phyloP scores from a whole-genome alignment of 1,284 basidiomycete species.

The Exobasidium rhododendri region DNA sequence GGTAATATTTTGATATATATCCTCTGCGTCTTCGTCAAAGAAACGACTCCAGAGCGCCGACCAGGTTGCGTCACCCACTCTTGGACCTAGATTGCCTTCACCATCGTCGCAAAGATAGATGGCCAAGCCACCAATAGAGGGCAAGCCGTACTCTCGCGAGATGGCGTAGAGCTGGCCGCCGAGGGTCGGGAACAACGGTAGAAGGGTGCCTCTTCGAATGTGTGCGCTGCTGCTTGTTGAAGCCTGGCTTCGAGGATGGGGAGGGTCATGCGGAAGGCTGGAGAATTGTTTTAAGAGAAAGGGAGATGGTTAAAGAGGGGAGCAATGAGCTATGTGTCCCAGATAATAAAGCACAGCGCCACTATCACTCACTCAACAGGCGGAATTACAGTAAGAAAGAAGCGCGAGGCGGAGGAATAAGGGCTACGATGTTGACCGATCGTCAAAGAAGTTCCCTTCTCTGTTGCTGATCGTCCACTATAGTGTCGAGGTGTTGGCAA shows the following conservation, averaged over 20 bases:
- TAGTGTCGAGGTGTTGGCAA: background rate
- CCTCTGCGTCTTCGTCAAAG: constrained; percentile 27
- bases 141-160: constrained; percentile 48
- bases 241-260: constrained; percentile 20
- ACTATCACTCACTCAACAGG: constrained; percentile 24
- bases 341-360: background rate
- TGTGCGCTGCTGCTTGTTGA: constrained; percentile 10
- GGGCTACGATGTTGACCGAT: constrained; percentile 7
- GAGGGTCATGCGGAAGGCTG: constrained; percentile 21
- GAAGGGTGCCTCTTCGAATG: constrained; percentile 39
- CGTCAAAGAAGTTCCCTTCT: background rate
- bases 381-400: constrained; percentile 40
- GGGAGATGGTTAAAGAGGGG: background rate
- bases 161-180: constrained; percentile 53
- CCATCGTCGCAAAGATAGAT: constrained; percentile 48
- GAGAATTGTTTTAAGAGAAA: constrained; percentile 5
- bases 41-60: constrained; percentile 45
- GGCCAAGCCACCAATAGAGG: constrained; percentile 47
- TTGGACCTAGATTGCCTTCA: constrained; percentile 43
- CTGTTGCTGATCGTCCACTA: background rate
- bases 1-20: constrained; percentile 1
- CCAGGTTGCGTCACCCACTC: constrained; percentile 49
- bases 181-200: constrained; percentile 50
- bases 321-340: background rate
- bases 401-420: constrained; percentile 24